Evolutionary conservation across 2,329 filamentous ascomycete genomes (phyloP).

Genomic region (Domatiomyces catenatus): DNA sequence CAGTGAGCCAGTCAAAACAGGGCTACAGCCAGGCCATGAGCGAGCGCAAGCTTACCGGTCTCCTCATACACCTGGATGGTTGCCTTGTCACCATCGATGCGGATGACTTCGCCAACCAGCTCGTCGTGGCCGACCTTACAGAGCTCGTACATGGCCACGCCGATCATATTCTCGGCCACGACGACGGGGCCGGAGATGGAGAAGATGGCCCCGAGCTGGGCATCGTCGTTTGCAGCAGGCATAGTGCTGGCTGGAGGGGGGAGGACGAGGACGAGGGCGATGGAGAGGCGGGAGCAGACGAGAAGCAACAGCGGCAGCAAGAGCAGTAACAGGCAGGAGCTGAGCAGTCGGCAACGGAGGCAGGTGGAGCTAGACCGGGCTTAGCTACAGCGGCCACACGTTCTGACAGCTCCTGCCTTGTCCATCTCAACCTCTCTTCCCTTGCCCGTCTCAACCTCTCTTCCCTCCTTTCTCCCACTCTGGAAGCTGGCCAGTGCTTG

Average conservation of each 20-base stretch:
- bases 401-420: no score
- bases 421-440: no score
- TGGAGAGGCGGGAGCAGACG: conserved; percentile 16
- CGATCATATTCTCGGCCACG: conserved; percentile 94
- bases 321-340: conserved; percentile 2
- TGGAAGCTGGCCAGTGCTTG: no score
- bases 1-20: not conserved
- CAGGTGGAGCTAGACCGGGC: not conserved
- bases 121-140: conserved; percentile 84
- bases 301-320: conserved; percentile 20
- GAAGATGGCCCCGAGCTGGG: conserved; percentile 49
- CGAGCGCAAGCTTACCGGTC: conserved; percentile 46
- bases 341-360: conserved; percentile 12
- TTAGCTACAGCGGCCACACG: no score
- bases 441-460: no score
- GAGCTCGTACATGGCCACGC: conserved; percentile 99
- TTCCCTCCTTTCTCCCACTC: no score
- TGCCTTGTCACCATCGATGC: conserved; percentile 87
- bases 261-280: conserved; percentile 16
- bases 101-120: conserved; percentile 93
- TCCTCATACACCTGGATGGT: conserved; percentile 99
- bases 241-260: conserved; percentile 27
- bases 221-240: conserved; percentile 33
- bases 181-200: conserved; percentile 77
- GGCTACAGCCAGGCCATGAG: conserved; percentile 9